A percentile compares a stretch with the other conserved stretches of the same genome.
These are phyloP conservation scores for Phellinidium pouzarii DNA, from an alignment of 1,284 basidiomycete species.

Conservation along the genomic window DNA sequence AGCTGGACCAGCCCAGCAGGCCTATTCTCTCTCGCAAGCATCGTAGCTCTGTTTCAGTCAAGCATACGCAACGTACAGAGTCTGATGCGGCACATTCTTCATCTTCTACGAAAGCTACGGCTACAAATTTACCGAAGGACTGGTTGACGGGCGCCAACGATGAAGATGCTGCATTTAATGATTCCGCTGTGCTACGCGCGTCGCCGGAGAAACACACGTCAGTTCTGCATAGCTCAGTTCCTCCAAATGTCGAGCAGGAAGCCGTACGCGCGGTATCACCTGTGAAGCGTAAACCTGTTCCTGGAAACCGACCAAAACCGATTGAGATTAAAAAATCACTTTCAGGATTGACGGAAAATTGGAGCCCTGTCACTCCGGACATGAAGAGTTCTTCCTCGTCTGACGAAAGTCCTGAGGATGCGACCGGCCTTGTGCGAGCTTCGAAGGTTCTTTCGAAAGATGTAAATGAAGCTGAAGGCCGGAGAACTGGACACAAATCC, in stretches of 20 bases:
- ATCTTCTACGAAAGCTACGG: conserved; percentile 17
- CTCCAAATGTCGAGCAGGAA: conserved; percentile 3
- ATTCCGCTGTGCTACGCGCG: conserved; percentile 25
- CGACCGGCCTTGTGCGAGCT: conserved; percentile 25
- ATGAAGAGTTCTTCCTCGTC: conserved; percentile 40
- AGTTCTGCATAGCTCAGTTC: conserved; percentile 9
- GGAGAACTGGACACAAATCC: conserved; percentile 32
- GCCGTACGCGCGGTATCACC: conserved; percentile 8
- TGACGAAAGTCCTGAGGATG: conserved; percentile 59
- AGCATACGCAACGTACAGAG: conserved; percentile 20
- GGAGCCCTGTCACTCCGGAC: conserved; percentile 16
- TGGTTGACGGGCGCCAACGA: conserved; percentile 68
- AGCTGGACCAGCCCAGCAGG: conserved; percentile 22
- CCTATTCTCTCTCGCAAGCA: conserved; percentile 37
- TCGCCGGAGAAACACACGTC: conserved; percentile 19
- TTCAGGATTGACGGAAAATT: conserved; percentile 7
- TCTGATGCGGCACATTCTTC: background rate
- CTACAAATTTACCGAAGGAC: conserved; percentile 37
- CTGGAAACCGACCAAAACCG: conserved; percentile 1
- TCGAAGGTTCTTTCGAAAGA: background rate
- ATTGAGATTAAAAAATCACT: conserved; percentile 2
- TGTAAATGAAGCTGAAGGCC: conserved; percentile 16
- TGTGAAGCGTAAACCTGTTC: conserved; percentile 8
- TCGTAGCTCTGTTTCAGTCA: conserved; percentile 35
- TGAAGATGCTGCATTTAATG: conserved; percentile 24